A percentile compares a stretch with the other conserved stretches of the same genome.
Conservation (phyloP, 2,329 filamentous ascomycete species). For the Nothophaeocryptopus gaeumannii region DNA sequence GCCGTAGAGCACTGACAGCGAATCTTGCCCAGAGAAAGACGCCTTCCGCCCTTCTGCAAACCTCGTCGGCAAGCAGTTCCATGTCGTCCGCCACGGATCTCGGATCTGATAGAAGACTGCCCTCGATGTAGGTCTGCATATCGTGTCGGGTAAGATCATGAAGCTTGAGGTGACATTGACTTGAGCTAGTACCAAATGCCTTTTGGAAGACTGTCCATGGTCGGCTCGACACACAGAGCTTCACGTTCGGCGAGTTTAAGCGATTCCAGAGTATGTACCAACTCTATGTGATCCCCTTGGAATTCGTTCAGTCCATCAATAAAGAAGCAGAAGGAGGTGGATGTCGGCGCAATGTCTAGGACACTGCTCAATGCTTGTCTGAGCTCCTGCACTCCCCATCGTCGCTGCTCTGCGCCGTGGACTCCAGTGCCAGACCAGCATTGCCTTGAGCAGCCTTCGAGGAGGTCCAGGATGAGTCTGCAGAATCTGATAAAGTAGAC, state of each 20-base stretch:
- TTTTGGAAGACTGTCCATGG: neutral
- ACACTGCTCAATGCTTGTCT: neutral
- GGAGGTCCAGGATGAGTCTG: neutral
- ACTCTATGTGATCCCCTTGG: neutral
- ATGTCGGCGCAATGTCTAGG: neutral
- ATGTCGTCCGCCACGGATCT: neutral
- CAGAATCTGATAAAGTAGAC: neutral
- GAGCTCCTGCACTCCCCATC: neutral
- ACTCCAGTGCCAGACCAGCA: neutral
- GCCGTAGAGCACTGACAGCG: neutral
- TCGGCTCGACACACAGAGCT: conserved; percentile 1
- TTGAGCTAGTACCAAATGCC: neutral
- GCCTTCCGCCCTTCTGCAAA: neutral
- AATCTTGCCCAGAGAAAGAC: conserved; percentile 1
- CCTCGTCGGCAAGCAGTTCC: neutral
- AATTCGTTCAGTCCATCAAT: conserved; percentile 1
- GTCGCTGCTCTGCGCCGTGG: neutral
- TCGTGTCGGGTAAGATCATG: neutral
- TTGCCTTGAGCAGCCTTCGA: neutral
- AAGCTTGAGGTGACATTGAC: no score
- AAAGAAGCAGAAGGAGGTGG: neutral
- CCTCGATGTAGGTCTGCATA: conserved; percentile 1
- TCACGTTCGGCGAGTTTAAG: neutral
- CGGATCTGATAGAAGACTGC: neutral
- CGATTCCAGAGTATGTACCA: neutral